A percentile compares a stretch with the other conserved stretches of the same genome.
Evolutionary conservation across 2,329 filamentous ascomycete species (phyloP).

Genomic region (Epichloe bromicola): DNA sequence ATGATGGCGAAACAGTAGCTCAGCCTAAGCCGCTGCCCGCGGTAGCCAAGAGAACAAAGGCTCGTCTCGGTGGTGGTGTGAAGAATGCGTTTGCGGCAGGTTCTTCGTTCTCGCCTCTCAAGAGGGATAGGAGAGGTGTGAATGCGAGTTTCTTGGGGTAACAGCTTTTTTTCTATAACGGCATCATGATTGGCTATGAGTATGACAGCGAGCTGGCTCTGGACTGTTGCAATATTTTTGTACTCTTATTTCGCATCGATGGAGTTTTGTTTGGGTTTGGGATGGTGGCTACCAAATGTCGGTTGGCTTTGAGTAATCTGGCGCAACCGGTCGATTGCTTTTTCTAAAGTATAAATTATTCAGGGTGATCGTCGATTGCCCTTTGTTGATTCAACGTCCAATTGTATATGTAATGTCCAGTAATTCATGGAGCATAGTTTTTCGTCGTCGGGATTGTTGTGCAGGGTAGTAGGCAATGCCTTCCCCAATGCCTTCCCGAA

Average conservation of each 20-base stretch:
- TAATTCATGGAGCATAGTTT: no score
- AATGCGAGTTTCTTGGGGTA: constrained; percentile 47
- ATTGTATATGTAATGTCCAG: no score
- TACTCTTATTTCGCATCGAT: not conserved
- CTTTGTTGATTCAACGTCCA: no score
- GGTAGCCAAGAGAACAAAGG: constrained; percentile 4
- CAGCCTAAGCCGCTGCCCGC: not conserved
- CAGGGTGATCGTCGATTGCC: no score
- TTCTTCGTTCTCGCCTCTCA: constrained; percentile 55
- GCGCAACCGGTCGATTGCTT: no score
- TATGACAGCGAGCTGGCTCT: constrained; percentile 1
- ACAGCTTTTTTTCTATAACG: not conserved
- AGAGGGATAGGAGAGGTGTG: constrained; percentile 52
- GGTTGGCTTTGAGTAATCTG: no score
- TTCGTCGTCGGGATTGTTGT: no score
- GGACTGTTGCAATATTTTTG: not conserved
- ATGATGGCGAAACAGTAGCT: constrained; percentile 34
- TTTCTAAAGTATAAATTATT: no score
- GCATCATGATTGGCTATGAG: not conserved
- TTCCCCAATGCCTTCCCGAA: no score
- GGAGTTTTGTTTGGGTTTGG: not conserved
- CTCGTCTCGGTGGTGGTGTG: constrained; percentile 14
- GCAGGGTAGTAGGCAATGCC: no score
- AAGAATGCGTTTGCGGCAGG: constrained; percentile 37
- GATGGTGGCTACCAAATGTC: no score